Conservation (phyloP, 768 basidiomycete species). For the Lyophyllum decastes region DNA sequence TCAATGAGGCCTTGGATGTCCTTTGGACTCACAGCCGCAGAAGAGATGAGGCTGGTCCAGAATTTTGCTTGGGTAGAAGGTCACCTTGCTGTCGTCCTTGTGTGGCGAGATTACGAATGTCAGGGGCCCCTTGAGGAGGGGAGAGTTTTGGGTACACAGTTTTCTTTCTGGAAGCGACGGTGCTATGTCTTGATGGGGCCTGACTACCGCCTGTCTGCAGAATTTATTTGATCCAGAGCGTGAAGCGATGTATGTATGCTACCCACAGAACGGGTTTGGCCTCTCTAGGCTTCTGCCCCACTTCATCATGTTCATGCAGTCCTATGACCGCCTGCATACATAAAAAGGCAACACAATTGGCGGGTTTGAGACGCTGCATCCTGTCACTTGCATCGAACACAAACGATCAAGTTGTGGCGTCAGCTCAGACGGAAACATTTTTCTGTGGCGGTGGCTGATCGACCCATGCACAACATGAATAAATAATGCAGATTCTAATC, state of each 20-base stretch:
- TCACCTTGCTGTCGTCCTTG: slow-evolving; percentile 42
- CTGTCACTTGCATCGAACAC: no score
- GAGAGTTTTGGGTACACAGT: slow-evolving; percentile 45
- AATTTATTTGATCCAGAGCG: slow-evolving; percentile 46
- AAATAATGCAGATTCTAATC: no score
- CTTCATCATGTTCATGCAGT: no score
- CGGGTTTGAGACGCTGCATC: no score
- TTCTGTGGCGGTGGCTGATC: no score
- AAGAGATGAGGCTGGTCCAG: slow-evolving; percentile 36
- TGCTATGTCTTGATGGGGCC: background rate
- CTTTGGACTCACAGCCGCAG: slow-evolving; percentile 50
- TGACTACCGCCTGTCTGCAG: slow-evolving; percentile 20
- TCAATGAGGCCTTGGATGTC: slow-evolving; percentile 56
- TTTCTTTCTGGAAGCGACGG: background rate
- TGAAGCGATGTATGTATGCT: slow-evolving; percentile 51
- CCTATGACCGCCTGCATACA: no score
- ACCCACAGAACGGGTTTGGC: slow-evolving; percentile 49
- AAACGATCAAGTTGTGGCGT: no score
- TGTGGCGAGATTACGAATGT: slow-evolving; percentile 41
- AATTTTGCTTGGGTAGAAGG: slow-evolving; percentile 51
- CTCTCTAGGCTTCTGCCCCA: no score
- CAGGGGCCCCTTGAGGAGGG: slow-evolving; percentile 40
- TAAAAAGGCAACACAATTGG: no score
- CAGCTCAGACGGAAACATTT: no score
- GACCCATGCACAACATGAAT: no score